Evolutionary conservation across 345 rosid species (phyloP).

Genomic region (Anacardium occidentale): DNA sequence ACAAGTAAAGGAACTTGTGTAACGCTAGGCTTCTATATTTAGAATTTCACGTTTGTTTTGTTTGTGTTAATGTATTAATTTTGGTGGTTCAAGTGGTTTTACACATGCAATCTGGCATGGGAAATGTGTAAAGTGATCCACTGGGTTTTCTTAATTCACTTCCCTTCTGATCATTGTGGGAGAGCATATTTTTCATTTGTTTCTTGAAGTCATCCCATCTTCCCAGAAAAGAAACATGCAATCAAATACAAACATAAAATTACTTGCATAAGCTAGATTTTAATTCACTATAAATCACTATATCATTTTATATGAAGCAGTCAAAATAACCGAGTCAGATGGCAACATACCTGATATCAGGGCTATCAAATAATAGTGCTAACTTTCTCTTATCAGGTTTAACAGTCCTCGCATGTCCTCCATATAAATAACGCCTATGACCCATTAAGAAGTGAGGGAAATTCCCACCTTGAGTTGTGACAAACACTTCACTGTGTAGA

Average conservation of each 20-base stretch:
- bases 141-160: conserved; percentile 62
- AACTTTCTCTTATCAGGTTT: not conserved
- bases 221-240: conserved; percentile 8
- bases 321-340: too few relatives aligned
- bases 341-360: too few relatives aligned
- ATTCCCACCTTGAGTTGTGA: conserved; percentile 98
- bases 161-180: conserved; percentile 72
- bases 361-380: too few relatives aligned
- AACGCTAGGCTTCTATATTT: not conserved
- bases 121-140: conserved; percentile 78
- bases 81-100: conserved; percentile 29
- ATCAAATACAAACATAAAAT: not conserved
- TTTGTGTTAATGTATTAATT: conserved; percentile 19
- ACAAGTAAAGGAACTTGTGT: not conserved
- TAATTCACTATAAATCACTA: too few relatives aligned
- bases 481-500: conserved; percentile 91
- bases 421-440: conserved; percentile 81
- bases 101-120: conserved; percentile 96
- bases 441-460: conserved; percentile 97
- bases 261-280: too few relatives aligned
- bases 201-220: conserved; percentile 86
- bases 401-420: conserved; percentile 88
- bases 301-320: too few relatives aligned
- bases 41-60: conserved; percentile 6
- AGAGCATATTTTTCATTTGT: conserved; percentile 81